These are phyloP conservation scores for Yamadazyma tumulicola DNA, from an alignment of 805 yeast genomes.

Conservation along the genomic window DNA sequence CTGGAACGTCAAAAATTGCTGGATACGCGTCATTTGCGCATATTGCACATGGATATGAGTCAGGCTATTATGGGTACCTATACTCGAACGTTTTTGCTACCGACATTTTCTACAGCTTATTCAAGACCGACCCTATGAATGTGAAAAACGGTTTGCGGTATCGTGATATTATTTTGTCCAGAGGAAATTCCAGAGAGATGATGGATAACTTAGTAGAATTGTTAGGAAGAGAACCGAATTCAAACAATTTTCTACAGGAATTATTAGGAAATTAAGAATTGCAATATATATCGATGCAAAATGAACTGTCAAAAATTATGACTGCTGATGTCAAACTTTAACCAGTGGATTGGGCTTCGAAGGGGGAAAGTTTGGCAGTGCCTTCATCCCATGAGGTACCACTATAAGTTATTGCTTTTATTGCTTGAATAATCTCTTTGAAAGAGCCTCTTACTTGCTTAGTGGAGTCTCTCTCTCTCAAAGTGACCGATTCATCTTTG, in stretches of 20 bases:
- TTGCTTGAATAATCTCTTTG: slow-evolving; percentile 65
- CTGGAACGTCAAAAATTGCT: slow-evolving; percentile 52
- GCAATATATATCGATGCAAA: not conserved
- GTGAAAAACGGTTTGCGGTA: slow-evolving; percentile 58
- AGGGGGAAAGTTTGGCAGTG: slow-evolving; percentile 65
- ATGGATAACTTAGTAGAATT: slow-evolving; percentile 60
- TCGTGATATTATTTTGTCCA: slow-evolving; percentile 63
- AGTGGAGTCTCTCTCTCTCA: slow-evolving; percentile 96
- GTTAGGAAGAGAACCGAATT: slow-evolving; percentile 73
- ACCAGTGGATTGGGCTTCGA: slow-evolving; percentile 62
- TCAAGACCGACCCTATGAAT: slow-evolving; percentile 66
- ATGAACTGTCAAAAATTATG: too few species aligned
- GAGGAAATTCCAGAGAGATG: slow-evolving; percentile 74
- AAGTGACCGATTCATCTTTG: slow-evolving; percentile 82
- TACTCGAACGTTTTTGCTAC: slow-evolving; percentile 86
- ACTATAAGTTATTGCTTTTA: slow-evolving; percentile 69
- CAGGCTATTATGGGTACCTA: slow-evolving; percentile 83
- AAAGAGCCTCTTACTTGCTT: slow-evolving; percentile 92
- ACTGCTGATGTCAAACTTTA: too few species aligned
- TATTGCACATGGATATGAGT: slow-evolving; percentile 76
- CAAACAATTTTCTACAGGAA: slow-evolving; percentile 69
- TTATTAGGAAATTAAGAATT: slow-evolving; percentile 26
- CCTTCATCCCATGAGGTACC: slow-evolving; percentile 85
- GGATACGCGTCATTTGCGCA: slow-evolving; percentile 81
- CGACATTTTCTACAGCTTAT: slow-evolving; percentile 72